phyloP scores from a whole-genome alignment of 2,329 filamentous ascomycete species.

The Arthrinium puccinioides region DNA sequence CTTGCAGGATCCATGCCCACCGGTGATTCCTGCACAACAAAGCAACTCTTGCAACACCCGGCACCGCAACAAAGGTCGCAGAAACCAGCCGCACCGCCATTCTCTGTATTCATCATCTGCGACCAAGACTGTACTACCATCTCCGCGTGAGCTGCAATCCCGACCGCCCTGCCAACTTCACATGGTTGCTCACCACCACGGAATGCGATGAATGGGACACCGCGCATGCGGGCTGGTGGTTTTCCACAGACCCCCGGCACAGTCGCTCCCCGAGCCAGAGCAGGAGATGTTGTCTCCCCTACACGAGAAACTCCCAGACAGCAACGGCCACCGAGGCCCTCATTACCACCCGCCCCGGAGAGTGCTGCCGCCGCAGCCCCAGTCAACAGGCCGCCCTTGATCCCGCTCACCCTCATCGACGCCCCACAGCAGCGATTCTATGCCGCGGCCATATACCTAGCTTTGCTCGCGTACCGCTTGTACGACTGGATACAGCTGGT shows the following conservation, averaged over 20 bases:
- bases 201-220: slow-evolving; percentile 78
- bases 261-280: slow-evolving; percentile 27
- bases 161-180: slow-evolving; percentile 4
- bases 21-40: no score
- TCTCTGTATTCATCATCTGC: no score
- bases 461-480: slow-evolving; percentile 72
- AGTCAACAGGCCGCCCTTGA: slow-evolving; percentile 51
- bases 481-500: slow-evolving; percentile 78
- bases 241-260: slow-evolving; percentile 68
- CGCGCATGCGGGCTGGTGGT: slow-evolving; percentile 72
- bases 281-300: slow-evolving; percentile 21
- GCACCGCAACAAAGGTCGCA: no score
- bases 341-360: slow-evolving; percentile 41
- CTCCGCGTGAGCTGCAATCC: no score
- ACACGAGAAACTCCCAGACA: slow-evolving; percentile 6
- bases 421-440: slow-evolving; percentile 88
- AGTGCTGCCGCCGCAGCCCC: slow-evolving; percentile 18
- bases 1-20: no score
- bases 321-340: slow-evolving; percentile 8
- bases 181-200: slow-evolving; percentile 23
- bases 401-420: slow-evolving; percentile 76
- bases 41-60: no score
- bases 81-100: no score
- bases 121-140: no score
- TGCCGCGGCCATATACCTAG: slow-evolving; percentile 69